A percentile compares a stretch with the other conserved stretches of the same genome.
These are phyloP conservation scores for Ophiosphaerella herpotricha DNA, from an alignment of 2,329 filamentous ascomycete species.

Conservation along the genomic window DNA sequence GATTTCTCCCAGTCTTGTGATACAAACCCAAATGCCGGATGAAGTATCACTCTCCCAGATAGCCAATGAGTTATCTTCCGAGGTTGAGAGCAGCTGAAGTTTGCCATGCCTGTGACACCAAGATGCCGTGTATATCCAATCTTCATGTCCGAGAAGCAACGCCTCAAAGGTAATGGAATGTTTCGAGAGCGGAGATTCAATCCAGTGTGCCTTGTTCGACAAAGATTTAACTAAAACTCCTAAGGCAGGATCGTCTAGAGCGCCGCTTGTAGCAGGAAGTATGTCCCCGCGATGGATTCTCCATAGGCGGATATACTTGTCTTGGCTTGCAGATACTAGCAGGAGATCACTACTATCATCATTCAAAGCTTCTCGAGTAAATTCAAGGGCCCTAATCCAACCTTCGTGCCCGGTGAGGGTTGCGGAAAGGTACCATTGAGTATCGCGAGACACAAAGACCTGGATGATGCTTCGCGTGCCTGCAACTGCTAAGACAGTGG, in stretches of 20 bases:
- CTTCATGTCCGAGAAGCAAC: slow-evolving; percentile 89
- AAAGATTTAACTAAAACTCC: slow-evolving; percentile 72
- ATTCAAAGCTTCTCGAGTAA: slow-evolving; percentile 65
- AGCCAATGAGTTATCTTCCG: slow-evolving; percentile 91
- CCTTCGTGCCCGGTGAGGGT: slow-evolving; percentile 89
- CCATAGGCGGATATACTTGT: slow-evolving; percentile 97
- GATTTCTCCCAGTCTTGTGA: slow-evolving; percentile 85
- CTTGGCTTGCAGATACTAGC: slow-evolving; percentile 91
- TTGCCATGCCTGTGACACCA: slow-evolving; percentile 66
- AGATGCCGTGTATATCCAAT: slow-evolving; percentile 91
- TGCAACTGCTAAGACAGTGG: slow-evolving; percentile 76
- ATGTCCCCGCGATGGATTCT: slow-evolving; percentile 74
- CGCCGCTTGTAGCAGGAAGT: slow-evolving; percentile 61
- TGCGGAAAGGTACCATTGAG: slow-evolving; percentile 71
- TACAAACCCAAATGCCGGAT: slow-evolving; percentile 91
- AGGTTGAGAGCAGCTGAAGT: slow-evolving; percentile 81
- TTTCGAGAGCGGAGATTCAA: slow-evolving; percentile 63
- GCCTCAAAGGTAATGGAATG: slow-evolving; percentile 93
- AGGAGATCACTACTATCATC: slow-evolving; percentile 67
- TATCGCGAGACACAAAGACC: slow-evolving; percentile 67
- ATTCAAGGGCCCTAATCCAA: slow-evolving; percentile 87
- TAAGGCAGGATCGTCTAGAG: slow-evolving; percentile 60
- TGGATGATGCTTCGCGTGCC: slow-evolving; percentile 85
- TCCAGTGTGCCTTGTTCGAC: slow-evolving; percentile 85
- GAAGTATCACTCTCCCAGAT: slow-evolving; percentile 86